A percentile compares a stretch with the other conserved stretches of the same genome.
These are phyloP conservation scores for Entomortierella parvispora DNA, from an alignment of 192 early-diverging fungal genomes.

Conservation along the genomic window DNA sequence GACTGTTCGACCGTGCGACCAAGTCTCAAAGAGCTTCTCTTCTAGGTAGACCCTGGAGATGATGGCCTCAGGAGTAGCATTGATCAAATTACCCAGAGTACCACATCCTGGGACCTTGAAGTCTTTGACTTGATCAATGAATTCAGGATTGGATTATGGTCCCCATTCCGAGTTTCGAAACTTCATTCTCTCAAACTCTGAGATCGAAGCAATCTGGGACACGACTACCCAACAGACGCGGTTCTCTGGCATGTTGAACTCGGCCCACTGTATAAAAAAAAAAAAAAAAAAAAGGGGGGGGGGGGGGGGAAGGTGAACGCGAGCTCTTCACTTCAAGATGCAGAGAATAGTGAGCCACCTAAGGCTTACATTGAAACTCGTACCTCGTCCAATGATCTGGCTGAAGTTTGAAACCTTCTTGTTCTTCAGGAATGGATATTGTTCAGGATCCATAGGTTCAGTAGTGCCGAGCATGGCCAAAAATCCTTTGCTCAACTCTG, in stretches of 20 bases:
- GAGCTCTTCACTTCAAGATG: not conserved
- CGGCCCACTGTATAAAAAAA: constrained; percentile 13
- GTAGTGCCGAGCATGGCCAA: constrained; percentile 34
- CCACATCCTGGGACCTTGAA: constrained; percentile 13
- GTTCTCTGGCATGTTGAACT: constrained; percentile 26
- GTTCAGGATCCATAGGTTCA: constrained; percentile 7
- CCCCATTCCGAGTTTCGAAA: constrained; percentile 16
- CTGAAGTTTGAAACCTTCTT: constrained; percentile 6
- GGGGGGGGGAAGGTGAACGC: not conserved
- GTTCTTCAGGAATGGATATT: constrained; percentile 15
- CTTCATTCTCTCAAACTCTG: not conserved
- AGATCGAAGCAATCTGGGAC: not conserved
- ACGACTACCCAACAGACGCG: constrained; percentile 21
- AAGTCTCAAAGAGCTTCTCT: constrained; percentile 50
- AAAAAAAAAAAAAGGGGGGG: not conserved
- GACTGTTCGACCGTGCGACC: constrained; percentile 15
- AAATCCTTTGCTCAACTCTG: constrained; percentile 13
- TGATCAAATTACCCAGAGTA: constrained; percentile 13
- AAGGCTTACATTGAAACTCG: constrained; percentile 12
- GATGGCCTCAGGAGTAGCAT: constrained; percentile 15
- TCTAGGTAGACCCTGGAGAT: constrained; percentile 42
- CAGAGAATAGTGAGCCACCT: not conserved
- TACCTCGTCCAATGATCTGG: constrained; percentile 20
- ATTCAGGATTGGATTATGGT: constrained; percentile 22
- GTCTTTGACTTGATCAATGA: constrained; percentile 18